Conservation (phyloP, 208 protist genomes). For the Crithidia fasciculata region DNA sequence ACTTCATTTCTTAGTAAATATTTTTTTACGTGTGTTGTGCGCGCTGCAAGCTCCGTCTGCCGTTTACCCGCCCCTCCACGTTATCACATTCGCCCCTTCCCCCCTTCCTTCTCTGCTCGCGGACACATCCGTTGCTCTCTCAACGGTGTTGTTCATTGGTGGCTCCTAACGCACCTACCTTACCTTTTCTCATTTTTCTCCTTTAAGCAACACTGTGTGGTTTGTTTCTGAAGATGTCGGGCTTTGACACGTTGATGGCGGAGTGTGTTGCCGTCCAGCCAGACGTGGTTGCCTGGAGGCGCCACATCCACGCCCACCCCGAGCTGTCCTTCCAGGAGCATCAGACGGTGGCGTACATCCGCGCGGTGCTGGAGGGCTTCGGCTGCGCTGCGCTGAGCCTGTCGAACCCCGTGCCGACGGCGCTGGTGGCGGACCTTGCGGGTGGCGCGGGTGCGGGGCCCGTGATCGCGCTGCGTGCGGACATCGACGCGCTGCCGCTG, state of each 20-base stretch:
- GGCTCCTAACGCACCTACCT: too few species aligned
- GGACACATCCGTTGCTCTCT: too few species aligned
- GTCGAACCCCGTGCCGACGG: slow-evolving; percentile 44
- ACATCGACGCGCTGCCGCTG: slow-evolving; percentile 71
- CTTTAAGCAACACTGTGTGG: too few species aligned
- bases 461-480: slow-evolving; percentile 65
- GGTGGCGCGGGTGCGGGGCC: slow-evolving; percentile 57
- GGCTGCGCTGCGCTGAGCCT: slow-evolving; percentile 40
- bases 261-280: slow-evolving; percentile 15
- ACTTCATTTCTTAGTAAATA: too few species aligned
- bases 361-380: slow-evolving; percentile 36
- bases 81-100: too few species aligned
- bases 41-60: too few species aligned
- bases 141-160: too few species aligned
- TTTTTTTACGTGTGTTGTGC: too few species aligned
- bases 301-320: slow-evolving; percentile 54
- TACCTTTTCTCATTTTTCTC: too few species aligned
- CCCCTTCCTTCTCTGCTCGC: too few species aligned
- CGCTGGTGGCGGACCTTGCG: slow-evolving; percentile 61
- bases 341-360: slow-evolving; percentile 54
- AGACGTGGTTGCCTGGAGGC: slow-evolving; percentile 17
- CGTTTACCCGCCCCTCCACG: too few species aligned
- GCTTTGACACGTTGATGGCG: slow-evolving; percentile 18
- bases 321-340: slow-evolving; percentile 54
- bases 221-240: background rate